Percentiles rank a stretch among this genome's conserved stretches.
These are phyloP conservation scores for Ocimum tenuiflorum DNA, from an alignment of 257 asterid species.

Conservation along the genomic window DNA sequence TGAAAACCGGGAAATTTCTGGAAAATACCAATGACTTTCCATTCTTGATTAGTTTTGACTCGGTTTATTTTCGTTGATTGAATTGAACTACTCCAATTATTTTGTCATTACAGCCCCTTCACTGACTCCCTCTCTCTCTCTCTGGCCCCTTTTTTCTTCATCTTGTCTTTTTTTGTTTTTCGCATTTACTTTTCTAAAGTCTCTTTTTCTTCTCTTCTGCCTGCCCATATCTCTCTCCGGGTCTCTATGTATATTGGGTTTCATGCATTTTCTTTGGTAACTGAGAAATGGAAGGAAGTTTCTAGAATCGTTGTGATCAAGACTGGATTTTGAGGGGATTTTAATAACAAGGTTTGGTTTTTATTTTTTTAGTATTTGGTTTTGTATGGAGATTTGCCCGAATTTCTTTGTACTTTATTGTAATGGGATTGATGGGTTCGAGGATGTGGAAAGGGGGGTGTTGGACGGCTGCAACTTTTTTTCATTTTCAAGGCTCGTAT, in stretches of 20 bases:
- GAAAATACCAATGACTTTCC: no score
- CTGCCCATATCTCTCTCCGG: slow-evolving; percentile 20
- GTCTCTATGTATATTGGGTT: slow-evolving; percentile 1
- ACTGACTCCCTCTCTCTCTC: no score
- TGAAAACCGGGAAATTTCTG: no score
- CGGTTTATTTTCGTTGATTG: no score
- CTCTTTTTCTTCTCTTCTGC: slow-evolving; percentile 8
- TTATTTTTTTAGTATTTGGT: background rate
- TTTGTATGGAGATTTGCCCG: background rate
- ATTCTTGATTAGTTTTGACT: no score
- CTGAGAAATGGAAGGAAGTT: background rate
- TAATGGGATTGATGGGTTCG: slow-evolving; percentile 8
- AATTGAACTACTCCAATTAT: no score
- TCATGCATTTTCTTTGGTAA: slow-evolving; percentile 11
- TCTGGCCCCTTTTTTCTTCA: no score
- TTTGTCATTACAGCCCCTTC: no score
- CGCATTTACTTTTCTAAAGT: background rate
- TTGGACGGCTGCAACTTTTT: slow-evolving; percentile 14
- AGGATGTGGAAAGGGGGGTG: slow-evolving; percentile 3
- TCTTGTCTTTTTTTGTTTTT: no score
- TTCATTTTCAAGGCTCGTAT: no score
- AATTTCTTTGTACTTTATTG: background rate
- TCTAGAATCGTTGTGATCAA: slow-evolving; percentile 11
- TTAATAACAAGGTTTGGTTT: background rate
- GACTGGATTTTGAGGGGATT: slow-evolving; percentile 17